Base-by-base conservation (phyloP, 345 rosid species). In the Aquilaria malaccensis region DNA sequence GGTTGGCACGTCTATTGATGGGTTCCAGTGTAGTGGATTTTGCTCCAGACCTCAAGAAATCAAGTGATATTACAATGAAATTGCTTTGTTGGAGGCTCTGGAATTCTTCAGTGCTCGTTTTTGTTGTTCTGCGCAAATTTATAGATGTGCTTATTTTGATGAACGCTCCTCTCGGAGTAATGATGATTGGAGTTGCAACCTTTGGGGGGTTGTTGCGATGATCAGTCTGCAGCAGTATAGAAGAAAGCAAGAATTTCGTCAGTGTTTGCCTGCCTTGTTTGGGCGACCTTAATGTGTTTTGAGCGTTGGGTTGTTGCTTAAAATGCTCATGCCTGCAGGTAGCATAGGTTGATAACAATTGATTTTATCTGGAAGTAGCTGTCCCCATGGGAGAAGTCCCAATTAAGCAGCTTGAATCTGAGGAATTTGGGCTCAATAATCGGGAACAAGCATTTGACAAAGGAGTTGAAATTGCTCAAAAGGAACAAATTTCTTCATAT, bases 251-350 rank as follows among this genome's bases (percentile, higher is more conserved):
- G 75, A 69, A 60, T 82, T 62, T 74, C 83, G 65, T 78, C 79
- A 84, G 72, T 81, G 79, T 82, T 81, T 80, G 72, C 75, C 60
- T 77, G 81, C 78, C 80, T 79, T 80, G 80, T 81, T 72, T 77
- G 61, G 83, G 80, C 75, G 76, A 72, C 82, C 43, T 65, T 55
- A 65, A 72, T 72, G 45, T 72, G 55, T 65, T 65, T 13, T 14
- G 48, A 46, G 62, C 53, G 70, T 58, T 68, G 65, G 63, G 72
- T 66, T 13, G 59, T 52, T 66, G 61, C 88, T 88, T 71, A 88
- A 71, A 67, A 6, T 74, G 61, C 55, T 64, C 51, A 58, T 71
- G 52, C 56, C 50, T 86, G 94, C 96, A 88, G 94, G 96, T 79
- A 61, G 30, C 67, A 48, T 53, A 63, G 78, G 69, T 58, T 74